Base-by-base conservation (phyloP, 2,329 filamentous ascomycete genomes). In the Hirsutella minnesotensis region DNA sequence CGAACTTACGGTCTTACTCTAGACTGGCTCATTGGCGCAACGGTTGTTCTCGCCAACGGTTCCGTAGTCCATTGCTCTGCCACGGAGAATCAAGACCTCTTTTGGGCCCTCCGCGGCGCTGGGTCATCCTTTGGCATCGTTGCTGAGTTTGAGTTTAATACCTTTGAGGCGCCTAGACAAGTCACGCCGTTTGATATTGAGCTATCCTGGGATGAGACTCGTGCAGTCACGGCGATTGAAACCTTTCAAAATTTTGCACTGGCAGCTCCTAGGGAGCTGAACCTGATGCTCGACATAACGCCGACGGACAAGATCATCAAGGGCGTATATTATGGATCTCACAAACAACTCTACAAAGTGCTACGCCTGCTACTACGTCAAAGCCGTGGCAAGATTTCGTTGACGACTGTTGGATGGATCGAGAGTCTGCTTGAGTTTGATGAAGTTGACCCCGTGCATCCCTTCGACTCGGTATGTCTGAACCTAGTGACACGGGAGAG, bases 1-100 rank as follows among this genome's bases (percentile, higher is more conserved):
- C 69, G 72, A 0, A 60, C 62, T 16, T 62, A 76, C 42, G 80
- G 79, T 0, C 63, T 81, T 4, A 55, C 60, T 2, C 56, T 66
- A 8, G 69, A 72, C 48, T 64, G 64, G 9, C 51, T 72, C 3
- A 22, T 67, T 4, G 58, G 57, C 0, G 60, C 55, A 1, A 53
- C 63, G 24, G 54, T 70, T 5, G 62, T 70, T 2, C 56, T 64
- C 3, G 60, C 63, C 5, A 50, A 60, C 16, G 66, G 65, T 0
- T 42, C 50, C 1, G 38, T 64, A 12, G 51, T 67, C 3, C 55
- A 52, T 2, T 58, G 60, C 56, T 72, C 67, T 1, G 56, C 63
- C 3, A 51, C 53, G 4, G 49, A 63, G 24, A 61, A 72, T 34
- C 40, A 52, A 0, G 67, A 70, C 42, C 56, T 73, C 1, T 73